phyloP scores from a whole-genome alignment of 202 grass and related monocot genomes.

The Bolboschoenoplectus hybrid region DNA sequence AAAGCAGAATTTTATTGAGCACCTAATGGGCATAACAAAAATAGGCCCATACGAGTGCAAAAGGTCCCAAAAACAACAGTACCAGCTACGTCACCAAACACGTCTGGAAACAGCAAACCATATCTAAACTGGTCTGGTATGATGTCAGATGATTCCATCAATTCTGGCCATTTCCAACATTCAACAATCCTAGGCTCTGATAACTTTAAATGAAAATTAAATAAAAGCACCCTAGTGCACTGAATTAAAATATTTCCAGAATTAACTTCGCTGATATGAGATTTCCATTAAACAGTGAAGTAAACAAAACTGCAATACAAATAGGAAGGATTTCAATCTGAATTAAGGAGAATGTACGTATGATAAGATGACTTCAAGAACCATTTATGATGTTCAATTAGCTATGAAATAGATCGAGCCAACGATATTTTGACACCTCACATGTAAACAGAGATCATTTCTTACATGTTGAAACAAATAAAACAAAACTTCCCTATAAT shows the following conservation, averaged over 20 bases:
- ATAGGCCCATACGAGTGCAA: neutral
- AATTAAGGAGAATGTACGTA: neutral
- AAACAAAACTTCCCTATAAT: conserved; percentile 1
- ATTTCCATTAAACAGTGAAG: neutral
- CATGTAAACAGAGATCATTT: neutral
- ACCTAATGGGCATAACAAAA: neutral
- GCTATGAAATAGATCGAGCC: neutral
- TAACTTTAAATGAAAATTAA: neutral
- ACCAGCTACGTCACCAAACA: neutral
- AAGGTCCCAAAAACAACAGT: neutral
- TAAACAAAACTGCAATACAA: neutral
- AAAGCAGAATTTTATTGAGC: neutral
- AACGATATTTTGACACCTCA: neutral
- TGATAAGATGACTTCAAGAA: neutral
- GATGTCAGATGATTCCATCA: neutral
- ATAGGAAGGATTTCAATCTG: neutral
- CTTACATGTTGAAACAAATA: neutral
- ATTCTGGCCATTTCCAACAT: neutral
- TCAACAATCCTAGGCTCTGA: conserved; percentile 3
- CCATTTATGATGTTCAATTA: neutral
- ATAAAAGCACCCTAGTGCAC: neutral
- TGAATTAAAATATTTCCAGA: conserved; percentile 11
- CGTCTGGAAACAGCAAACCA: neutral
- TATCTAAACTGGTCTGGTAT: neutral
- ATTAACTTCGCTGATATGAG: neutral